Percentiles rank a stretch among this genome's conserved stretches.
phyloP scores from a whole-genome alignment of 2,329 filamentous ascomycete genomes.

The Dactylonectria macrodidyma region DNA sequence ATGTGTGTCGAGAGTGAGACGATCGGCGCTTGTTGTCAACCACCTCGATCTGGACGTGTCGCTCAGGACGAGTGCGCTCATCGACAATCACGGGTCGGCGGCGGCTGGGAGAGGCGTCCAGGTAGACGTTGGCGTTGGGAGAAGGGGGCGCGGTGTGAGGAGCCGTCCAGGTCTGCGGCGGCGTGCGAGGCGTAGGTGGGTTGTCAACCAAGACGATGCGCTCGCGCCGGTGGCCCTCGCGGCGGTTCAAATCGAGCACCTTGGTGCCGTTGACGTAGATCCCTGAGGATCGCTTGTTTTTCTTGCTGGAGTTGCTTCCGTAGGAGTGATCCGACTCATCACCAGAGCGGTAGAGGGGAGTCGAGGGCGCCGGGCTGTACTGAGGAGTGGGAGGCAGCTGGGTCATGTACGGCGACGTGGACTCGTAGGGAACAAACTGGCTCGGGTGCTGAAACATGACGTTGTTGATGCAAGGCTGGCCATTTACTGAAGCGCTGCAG shows the following conservation, averaged over 20 bases:
- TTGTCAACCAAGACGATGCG: constrained; percentile 62
- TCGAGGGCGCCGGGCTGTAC: constrained; percentile 51
- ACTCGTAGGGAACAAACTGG: constrained; percentile 53
- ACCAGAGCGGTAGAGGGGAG: constrained; percentile 55
- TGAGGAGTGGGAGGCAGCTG: constrained; percentile 60
- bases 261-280: constrained; percentile 57
- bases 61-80: constrained; percentile 50
- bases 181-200: constrained; percentile 62
- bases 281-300: constrained; percentile 52
- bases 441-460: constrained; percentile 59
- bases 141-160: constrained; percentile 60
- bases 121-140: constrained; percentile 49
- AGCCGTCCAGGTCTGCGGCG: constrained; percentile 58
- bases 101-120: constrained; percentile 44
- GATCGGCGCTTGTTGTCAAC: constrained; percentile 50
- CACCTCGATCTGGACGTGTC: constrained; percentile 56
- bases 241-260: constrained; percentile 53
- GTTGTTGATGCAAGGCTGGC: constrained; percentile 59
- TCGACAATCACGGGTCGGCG: constrained; percentile 57
- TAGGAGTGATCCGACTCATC: constrained; percentile 56
- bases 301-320: constrained; percentile 50
- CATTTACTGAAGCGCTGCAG: constrained; percentile 58
- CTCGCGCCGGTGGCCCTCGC: constrained; percentile 55
- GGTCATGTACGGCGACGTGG: constrained; percentile 49
- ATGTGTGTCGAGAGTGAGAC: constrained; percentile 55